phyloP scores from a whole-genome alignment of 345 rosid species.

The Abelmoschus esculentus region DNA sequence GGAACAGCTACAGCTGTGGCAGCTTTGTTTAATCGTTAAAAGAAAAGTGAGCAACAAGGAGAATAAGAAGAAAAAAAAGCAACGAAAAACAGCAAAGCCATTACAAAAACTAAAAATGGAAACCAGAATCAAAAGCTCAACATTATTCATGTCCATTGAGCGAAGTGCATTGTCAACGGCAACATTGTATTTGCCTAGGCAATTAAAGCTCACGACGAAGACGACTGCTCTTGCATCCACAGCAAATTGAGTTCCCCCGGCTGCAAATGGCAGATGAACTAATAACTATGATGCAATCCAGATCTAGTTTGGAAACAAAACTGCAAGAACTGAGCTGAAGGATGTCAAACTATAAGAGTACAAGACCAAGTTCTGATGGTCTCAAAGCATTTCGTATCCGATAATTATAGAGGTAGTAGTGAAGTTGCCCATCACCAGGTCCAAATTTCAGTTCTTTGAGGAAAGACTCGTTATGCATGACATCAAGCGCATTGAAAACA shows the following conservation, averaged over 20 bases:
- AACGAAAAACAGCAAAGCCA: neutral
- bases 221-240: slow-evolving; percentile 4
- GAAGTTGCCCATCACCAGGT: slow-evolving; percentile 93
- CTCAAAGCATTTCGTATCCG: slow-evolving; percentile 47
- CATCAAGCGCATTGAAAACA: slow-evolving; percentile 83
- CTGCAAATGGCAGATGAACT: slow-evolving; percentile 4
- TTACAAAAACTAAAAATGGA: neutral
- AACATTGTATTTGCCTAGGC: neutral
- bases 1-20: no score
- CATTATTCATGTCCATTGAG: neutral
- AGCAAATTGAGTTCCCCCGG: slow-evolving; percentile 7
- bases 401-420: slow-evolving; percentile 81
- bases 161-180: neutral
- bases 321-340: neutral
- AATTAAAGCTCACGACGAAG: neutral
- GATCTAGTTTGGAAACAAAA: slow-evolving; percentile 9
- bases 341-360: slow-evolving; percentile 46
- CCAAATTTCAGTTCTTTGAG: slow-evolving; percentile 87
- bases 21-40: no score
- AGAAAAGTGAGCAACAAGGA: no score
- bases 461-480: slow-evolving; percentile 90
- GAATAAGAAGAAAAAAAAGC: neutral
- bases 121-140: neutral
- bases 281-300: slow-evolving; percentile 7
- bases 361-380: slow-evolving; percentile 81